Percentiles rank a stretch among this genome's conserved stretches.
Evolutionary conservation across 225 moss, liverwort and hornwort species (phyloP).

Genomic region (Lunularia cruciata): DNA sequence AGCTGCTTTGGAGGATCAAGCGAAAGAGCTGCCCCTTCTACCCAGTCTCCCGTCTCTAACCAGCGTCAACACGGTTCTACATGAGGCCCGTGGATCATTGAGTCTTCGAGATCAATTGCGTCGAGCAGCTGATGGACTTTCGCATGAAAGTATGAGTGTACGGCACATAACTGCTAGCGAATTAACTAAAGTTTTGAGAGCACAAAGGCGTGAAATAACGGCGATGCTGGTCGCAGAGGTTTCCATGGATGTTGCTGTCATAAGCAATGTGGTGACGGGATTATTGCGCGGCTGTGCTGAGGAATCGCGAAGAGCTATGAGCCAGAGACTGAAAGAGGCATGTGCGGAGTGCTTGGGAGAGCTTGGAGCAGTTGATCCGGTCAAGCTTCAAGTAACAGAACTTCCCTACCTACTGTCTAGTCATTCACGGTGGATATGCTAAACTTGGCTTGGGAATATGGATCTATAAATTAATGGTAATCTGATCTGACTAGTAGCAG

Average conservation of each 20-base stretch:
- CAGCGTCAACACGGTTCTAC: constrained; percentile 78
- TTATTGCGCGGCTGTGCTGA: constrained; percentile 91
- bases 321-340: constrained; percentile 89
- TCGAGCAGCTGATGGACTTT: constrained; percentile 86
- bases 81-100: constrained; percentile 81
- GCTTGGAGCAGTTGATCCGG: constrained; percentile 97
- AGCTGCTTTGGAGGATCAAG: constrained; percentile 74
- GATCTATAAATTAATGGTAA: not conserved
- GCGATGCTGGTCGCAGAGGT: constrained; percentile 87
- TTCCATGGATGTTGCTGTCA: constrained; percentile 70
- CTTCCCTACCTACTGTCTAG: not conserved
- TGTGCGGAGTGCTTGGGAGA: constrained; percentile 98
- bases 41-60: constrained; percentile 80
- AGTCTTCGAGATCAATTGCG: constrained; percentile 85
- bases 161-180: constrained; percentile 96
- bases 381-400: constrained; percentile 75
- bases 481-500: not conserved
- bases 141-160: constrained; percentile 93
- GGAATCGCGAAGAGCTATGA: constrained; percentile 89
- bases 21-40: constrained; percentile 87
- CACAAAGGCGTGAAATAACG: constrained; percentile 83
- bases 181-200: constrained; percentile 72
- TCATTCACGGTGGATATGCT: not conserved
- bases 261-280: constrained; percentile 76
- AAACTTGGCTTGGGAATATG: not conserved